Evolutionary conservation across 1,139 yeast species (phyloP), one percentile per base, ranked within the genome.

Genomic region (Arxiozyma heterogenica): DNA sequence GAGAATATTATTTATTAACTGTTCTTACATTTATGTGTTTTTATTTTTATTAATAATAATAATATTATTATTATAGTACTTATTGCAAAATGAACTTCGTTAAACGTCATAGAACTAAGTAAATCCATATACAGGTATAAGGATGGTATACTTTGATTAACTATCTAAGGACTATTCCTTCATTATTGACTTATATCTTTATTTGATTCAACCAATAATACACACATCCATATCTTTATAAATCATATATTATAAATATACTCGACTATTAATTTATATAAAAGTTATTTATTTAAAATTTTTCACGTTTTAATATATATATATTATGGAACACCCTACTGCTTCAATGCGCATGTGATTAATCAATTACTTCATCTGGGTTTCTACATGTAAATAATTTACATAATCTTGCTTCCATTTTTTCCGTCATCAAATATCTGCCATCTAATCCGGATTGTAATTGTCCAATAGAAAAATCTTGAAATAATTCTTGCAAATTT

Each of bases 331-430:
- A 3, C 11, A 30, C 38, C 11, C 8, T 8, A 3, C 12, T 15
- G 6, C 2, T 34, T 34, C 6, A 15, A 1, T 34, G 4, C 15
- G 39, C 15, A 34, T 15, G n/a, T 11, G 7, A 30, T 48, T 47
- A 61, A 18, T 59, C 57, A 15, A 67, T 58, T 2, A 72, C 55
- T 44, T 79, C 82, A 46, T 74, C 64, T 0, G 84, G 84, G 59
- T 83, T 76, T n/a, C 66, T 70, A 7, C 82, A 72, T 1, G 74
- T 72, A 55, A 83, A 77, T 9, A 80, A 68, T 48, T 71, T 74
- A 55, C 64, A 70, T 71, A 82, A 70, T 12, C 80, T 75, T 15
- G 59, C 61, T 55, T 80, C 83, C 45, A 76, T 66, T 9, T 71
- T 67, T 25, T 73, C 74, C 5, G 75, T 71, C 58, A 75, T 68